Base-by-base conservation (phyloP, 495 filamentous ascomycete genomes). In the Podospora sp. region DNA sequence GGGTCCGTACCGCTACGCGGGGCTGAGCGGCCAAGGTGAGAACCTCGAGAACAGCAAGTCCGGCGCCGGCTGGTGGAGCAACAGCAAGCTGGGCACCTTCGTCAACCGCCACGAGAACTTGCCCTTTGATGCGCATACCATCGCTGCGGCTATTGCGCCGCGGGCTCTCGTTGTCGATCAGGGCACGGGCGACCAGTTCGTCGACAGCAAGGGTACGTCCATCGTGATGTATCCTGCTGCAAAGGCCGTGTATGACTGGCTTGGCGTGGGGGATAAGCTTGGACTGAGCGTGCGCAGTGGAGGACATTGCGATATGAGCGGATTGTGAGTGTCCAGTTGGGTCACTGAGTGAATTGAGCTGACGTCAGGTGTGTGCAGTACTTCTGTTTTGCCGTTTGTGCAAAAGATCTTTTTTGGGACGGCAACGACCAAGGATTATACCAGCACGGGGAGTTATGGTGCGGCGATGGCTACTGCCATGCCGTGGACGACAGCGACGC, bases 11-110 rank as follows among this genome's bases (percentile, higher is more conserved):
- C 76, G 83, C 50, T 83, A 83, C 74, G 79, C 80, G 69, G 79
- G 74, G 33, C 70, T 85, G 16, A 82, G 79, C 74, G 84, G 84
- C 14, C 82, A 85, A 72, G 83, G 79, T 69, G 83, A 85, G 78
- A 85, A 75, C 57, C 74, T 85, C 0, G 83, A 85, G 77, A 85
- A 85, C 75, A 83, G 80, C 69, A 85, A 86, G 78, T 76, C 74
- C 52, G 84, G 83, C 24, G 83, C 82, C 0, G 78, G 79, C 1
- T 86, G 83, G 82, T 86, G 82, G 82, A 83, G 79, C 50, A 76
- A 81, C 73, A 72, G 62, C 63, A 80, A 72, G 57, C 76, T 85
- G 0, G 80, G 80, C 22, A 80, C 76, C 2, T 86, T 85, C 62
- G 76, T 86, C 20, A 80, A 79, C 75, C 79, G 84, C 70, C 71